A percentile compares a stretch with the other conserved stretches of the same genome.
Evolutionary conservation across 2,329 filamentous ascomycete species (phyloP).

Genomic region (Fusarium paranaense): DNA sequence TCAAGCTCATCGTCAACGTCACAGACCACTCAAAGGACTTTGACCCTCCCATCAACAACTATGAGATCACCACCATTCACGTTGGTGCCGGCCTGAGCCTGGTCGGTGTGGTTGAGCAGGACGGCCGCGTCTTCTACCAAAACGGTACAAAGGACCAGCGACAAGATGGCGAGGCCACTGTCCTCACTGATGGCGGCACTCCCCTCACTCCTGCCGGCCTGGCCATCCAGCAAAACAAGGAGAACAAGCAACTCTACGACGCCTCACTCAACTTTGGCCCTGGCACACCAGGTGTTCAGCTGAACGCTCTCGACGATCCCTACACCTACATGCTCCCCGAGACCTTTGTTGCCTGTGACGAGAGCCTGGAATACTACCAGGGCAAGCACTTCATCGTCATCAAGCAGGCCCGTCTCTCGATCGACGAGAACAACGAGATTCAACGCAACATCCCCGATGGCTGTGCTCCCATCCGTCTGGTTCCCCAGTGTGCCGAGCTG

Average conservation of each 20-base stretch:
- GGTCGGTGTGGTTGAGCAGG: constrained; percentile 49
- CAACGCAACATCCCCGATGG: constrained; percentile 44
- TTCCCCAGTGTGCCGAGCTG: constrained; percentile 58
- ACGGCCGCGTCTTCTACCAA: constrained; percentile 58
- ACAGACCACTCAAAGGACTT: constrained; percentile 55
- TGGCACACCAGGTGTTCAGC: constrained; percentile 51
- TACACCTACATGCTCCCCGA: constrained; percentile 49
- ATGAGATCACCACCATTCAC: constrained; percentile 56
- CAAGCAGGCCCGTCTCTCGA: constrained; percentile 50
- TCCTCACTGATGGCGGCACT: constrained; percentile 56
- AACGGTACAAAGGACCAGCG: constrained; percentile 58
- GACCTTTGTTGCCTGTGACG: constrained; percentile 57
- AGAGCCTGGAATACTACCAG: constrained; percentile 56
- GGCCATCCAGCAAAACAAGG: constrained; percentile 42
- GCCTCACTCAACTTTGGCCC: constrained; percentile 48
- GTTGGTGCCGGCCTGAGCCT: constrained; percentile 55
- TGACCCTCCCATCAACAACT: constrained; percentile 54
- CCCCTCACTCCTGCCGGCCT: constrained; percentile 55
- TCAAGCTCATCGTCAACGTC: constrained; percentile 59
- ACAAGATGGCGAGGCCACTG: constrained; percentile 45
- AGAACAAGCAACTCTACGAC: constrained; percentile 48
- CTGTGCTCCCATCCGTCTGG: constrained; percentile 57
- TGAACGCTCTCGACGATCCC: constrained; percentile 40
- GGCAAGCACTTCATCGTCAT: constrained; percentile 52
- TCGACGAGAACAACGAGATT: constrained; percentile 37